A percentile compares a stretch with the other conserved stretches of the same genome.
phyloP scores from a whole-genome alignment of 1,284 basidiomycete species.

The Dichomitus squalens region DNA sequence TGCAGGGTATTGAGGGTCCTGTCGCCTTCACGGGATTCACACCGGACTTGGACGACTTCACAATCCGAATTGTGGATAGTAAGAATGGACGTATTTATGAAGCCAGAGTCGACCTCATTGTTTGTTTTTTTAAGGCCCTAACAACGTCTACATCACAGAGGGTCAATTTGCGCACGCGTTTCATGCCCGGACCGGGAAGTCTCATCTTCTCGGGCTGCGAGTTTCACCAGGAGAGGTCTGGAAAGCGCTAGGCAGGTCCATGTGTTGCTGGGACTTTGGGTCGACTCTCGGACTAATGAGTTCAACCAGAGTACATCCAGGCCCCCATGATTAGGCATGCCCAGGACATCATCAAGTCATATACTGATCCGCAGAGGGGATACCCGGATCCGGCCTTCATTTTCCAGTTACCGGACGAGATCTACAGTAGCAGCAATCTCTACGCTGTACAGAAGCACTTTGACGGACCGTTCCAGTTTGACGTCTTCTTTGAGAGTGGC shows the following conservation, averaged over 20 bases:
- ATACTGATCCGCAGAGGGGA: conserved; percentile 49
- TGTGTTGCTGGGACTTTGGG: neutral
- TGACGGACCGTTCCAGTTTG: conserved; percentile 84
- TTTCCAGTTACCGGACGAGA: conserved; percentile 76
- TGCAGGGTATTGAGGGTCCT: conserved; percentile 71
- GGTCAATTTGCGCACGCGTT: conserved; percentile 66
- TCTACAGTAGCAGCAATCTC: conserved; percentile 74
- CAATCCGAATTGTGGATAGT: conserved; percentile 83
- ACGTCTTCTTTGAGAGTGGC: conserved; percentile 82
- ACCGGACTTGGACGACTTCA: conserved; percentile 81
- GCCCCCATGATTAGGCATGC: conserved; percentile 64
- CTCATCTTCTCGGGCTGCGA: conserved; percentile 70
- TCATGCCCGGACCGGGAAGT: conserved; percentile 65
- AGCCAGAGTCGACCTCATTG: neutral
- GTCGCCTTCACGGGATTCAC: conserved; percentile 73
- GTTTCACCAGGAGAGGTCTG: conserved; percentile 72
- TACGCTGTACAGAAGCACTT: conserved; percentile 87
- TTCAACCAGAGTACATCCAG: conserved; percentile 61
- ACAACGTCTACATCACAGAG: conserved; percentile 53
- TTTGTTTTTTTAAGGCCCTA: conserved; percentile 44
- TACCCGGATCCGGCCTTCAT: conserved; percentile 81
- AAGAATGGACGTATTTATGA: conserved; percentile 14
- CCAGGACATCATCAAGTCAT: conserved; percentile 55
- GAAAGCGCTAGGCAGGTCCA: conserved; percentile 74
- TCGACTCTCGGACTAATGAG: neutral